These are phyloP conservation scores for Pulveroboletus frians DNA, from an alignment of 768 basidiomycete genomes.

Conservation along the genomic window DNA sequence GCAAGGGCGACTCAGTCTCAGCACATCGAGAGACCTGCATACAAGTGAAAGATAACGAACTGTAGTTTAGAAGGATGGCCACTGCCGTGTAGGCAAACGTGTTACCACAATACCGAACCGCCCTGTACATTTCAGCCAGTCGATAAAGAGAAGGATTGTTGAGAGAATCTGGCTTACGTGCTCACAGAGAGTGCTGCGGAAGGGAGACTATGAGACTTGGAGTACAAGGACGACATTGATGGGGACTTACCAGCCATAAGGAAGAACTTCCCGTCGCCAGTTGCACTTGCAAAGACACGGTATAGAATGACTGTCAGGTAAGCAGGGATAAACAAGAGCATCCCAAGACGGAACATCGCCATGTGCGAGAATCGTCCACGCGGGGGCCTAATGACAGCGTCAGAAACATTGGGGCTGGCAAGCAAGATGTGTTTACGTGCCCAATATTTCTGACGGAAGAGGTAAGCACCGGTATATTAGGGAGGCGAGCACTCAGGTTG, in stretches of 20 bases:
- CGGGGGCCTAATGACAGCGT: slow-evolving; percentile 51
- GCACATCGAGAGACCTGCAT: neutral
- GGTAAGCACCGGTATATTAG: neutral
- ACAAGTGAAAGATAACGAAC: slow-evolving; percentile 35
- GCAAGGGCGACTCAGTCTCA: neutral
- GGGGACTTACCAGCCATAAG: slow-evolving; percentile 69
- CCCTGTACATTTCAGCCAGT: slow-evolving; percentile 40
- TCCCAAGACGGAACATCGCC: slow-evolving; percentile 87
- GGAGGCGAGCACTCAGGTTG: slow-evolving; percentile 3
- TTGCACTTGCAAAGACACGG: slow-evolving; percentile 63
- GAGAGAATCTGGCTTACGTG: slow-evolving; percentile 53
- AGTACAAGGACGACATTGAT: neutral
- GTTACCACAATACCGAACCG: slow-evolving; percentile 79
- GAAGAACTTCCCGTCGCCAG: slow-evolving; percentile 66
- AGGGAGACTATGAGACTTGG: slow-evolving; percentile 2
- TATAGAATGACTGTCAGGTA: slow-evolving; percentile 78
- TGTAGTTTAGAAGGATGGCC: slow-evolving; percentile 83
- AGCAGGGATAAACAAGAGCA: slow-evolving; percentile 81
- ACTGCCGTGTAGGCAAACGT: slow-evolving; percentile 91
- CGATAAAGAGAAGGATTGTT: neutral
- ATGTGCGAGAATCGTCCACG: slow-evolving; percentile 78
- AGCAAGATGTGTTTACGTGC: slow-evolving; percentile 29
- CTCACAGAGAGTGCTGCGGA: slow-evolving; percentile 61
- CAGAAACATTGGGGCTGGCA: slow-evolving; percentile 2
- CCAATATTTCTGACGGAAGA: slow-evolving; percentile 53